Conservation (phyloP, 106 monocot genomes). For the Dendrobium catenatum region DNA sequence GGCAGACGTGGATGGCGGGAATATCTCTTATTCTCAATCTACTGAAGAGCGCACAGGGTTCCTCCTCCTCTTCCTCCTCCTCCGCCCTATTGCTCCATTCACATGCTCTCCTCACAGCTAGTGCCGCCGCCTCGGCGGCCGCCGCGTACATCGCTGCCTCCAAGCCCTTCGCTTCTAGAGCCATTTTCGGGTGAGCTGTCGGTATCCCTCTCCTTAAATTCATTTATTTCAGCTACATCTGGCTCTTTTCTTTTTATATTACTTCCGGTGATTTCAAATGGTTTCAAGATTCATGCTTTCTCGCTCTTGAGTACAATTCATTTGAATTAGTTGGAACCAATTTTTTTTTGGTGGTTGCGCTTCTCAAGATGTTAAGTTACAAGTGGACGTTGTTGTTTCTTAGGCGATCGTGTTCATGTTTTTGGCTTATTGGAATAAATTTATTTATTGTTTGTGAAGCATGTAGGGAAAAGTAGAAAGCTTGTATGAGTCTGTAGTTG, state of each 20-base stretch:
- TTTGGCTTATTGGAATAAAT: no score
- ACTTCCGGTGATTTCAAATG: background rate
- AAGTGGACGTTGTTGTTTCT: background rate
- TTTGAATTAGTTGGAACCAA: background rate
- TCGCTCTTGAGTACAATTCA: background rate
- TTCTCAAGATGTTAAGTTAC: background rate
- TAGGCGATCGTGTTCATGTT: no score
- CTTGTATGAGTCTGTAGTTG: no score
- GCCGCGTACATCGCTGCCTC: conserved; percentile 30
- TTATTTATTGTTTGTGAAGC: no score
- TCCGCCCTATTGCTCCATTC: conserved; percentile 30
- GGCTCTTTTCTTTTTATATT: background rate
- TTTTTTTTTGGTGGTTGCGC: background rate
- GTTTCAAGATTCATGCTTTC: background rate
- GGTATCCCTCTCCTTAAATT: background rate
- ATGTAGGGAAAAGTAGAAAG: no score
- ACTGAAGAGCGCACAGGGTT: conserved; percentile 20
- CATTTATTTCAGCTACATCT: background rate
- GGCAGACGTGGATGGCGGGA: conserved; percentile 24
- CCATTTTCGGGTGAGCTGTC: conserved; percentile 32
- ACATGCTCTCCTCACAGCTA: conserved; percentile 28
- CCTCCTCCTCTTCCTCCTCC: conserved; percentile 13
- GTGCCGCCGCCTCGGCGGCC: conserved; percentile 35
- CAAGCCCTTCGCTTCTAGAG: conserved; percentile 31
- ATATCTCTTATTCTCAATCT: conserved; percentile 43